phyloP scores from a whole-genome alignment of 345 rosid species.

The Aquilaria malaccensis region DNA sequence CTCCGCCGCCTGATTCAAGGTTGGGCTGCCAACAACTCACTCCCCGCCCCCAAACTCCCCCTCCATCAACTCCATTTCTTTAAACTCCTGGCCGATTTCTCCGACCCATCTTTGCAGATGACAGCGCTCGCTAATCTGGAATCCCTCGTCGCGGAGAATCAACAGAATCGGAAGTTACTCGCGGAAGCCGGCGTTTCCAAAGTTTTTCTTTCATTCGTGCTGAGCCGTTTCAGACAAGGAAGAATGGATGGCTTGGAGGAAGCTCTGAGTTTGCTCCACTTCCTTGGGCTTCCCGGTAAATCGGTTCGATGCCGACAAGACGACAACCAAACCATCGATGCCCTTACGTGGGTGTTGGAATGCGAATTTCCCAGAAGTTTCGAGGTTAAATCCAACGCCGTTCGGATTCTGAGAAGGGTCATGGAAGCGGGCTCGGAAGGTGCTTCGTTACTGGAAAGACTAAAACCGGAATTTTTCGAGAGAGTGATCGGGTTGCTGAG shows the following conservation, averaged over 20 bases:
- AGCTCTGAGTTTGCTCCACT: slow-evolving; percentile 39
- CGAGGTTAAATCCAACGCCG: slow-evolving; percentile 32
- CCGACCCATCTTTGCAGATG: slow-evolving; percentile 12
- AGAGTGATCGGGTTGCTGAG: slow-evolving; percentile 34
- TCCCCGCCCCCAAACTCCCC: slow-evolving; percentile 53
- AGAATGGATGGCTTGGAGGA: slow-evolving; percentile 31
- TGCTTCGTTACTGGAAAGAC: slow-evolving; percentile 32
- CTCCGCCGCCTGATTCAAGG: slow-evolving; percentile 10
- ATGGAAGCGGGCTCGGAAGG: slow-evolving; percentile 23
- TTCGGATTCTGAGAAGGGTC: slow-evolving; percentile 29
- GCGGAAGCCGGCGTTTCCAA: slow-evolving; percentile 38
- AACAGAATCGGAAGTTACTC: slow-evolving; percentile 44
- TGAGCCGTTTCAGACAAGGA: slow-evolving; percentile 19
- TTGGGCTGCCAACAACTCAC: slow-evolving; percentile 46
- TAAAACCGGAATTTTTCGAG: slow-evolving; percentile 37
- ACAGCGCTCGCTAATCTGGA: slow-evolving; percentile 36
- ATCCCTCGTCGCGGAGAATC: slow-evolving; percentile 36
- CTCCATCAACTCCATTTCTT: slow-evolving; percentile 26
- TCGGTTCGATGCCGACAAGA: slow-evolving; percentile 23
- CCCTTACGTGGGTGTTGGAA: slow-evolving; percentile 48
- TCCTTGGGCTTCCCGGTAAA: slow-evolving; percentile 34
- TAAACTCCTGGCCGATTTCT: slow-evolving; percentile 32
- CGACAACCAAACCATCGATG: slow-evolving; percentile 21
- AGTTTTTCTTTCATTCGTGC: slow-evolving; percentile 29
- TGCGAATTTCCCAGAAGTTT: slow-evolving; percentile 15